Evolutionary conservation across 306 rosid genomes (phyloP), one percentile per base, ranked within the genome.

Genomic region (Spatholobus suberectus): DNA sequence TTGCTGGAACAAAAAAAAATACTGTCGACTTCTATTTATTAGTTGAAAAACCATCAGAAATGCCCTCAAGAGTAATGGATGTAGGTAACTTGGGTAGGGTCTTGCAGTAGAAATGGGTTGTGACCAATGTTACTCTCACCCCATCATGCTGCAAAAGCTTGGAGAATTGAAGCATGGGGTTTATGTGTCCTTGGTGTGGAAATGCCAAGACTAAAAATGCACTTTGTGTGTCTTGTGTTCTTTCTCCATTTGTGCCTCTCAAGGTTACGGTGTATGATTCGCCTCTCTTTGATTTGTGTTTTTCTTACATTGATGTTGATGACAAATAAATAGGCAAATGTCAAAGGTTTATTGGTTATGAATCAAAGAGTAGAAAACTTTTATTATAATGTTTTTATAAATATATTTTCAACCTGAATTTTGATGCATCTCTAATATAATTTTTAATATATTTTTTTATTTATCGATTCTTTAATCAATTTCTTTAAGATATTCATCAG

Each of bases 121-220:
- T 23, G 57, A 70, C 41, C 3, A 70, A 24, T 23, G 76, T 70
- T 24, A 46, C 76, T 70, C 15, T 70, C 58, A 70, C 59, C 21
- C 58, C 58, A 5, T 70, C 55, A 5, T 70, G 38, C 2, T 26
- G 40, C 23, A 70, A 46, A 70, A 35, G 58, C 76, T 44, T 70
- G 8, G 76, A 44, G 37, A 43, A 70, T 14, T 70, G 76, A 14
- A 70, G 76, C 58, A 70, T 23, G 0, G 76, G 59, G 21, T 66
- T 66, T 35, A 66, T 37, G 72, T 66, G 72, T 17, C 72, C 72
- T 37, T 35, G 27, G 17, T 35, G 58, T 44, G 76, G 76, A 6
- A 5, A 44, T 46, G 38, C 40, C 17, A 70, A 41, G 2, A 23
- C 59, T 0, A 70, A 1, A 9, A 72, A n/a, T 72, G 77, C 24